Base-by-base conservation (phyloP, 352 stramenopile genomes). In the Globisporangium paroecandrum region DNA sequence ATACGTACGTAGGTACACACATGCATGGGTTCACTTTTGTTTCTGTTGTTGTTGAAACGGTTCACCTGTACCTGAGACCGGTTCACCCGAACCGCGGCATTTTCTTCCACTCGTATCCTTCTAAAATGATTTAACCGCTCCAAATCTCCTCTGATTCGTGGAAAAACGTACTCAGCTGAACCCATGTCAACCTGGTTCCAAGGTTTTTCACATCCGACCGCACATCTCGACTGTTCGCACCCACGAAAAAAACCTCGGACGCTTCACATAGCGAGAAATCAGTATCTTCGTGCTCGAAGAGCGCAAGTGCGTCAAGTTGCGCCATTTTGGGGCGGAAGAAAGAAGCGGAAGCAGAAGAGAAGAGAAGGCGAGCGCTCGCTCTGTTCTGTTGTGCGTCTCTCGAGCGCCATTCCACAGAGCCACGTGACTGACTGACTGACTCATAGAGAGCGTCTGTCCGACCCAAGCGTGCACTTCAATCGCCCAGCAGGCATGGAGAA, bases 401-500 rank as follows among this genome's bases (percentile, higher is more conserved):
- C 25, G 18, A 49, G 15, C 29, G 24, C 18, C 51, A 36, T 29
- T 58, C 25, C 32, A 29, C 20, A 29, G 25, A 47, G 36, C 36
- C 15, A 20, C 38, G 8, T 43, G 36, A 49, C 41, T 49, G 43
- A 24, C 43, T 22, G 43, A 49, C 15, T 13, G 38, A 46, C 1
- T 49, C 43, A 22, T 22, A 49, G 43, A 49, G 43, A 47, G 29
- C 29, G 29, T 32, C 4, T 32, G 29, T 32, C 29, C 29, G 29
- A 32, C 4, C 29, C 29, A 32, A 32, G 29, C 29, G 29, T 8
- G 29, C 4, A 32, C 4, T 7, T 32, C 29, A 32, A 32, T 32
- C 29, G 29, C 29, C 29, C 29, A 32, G 29, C 46, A 49, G 22
- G 34, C 8, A 68, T 68, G 67, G 66, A 78, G 57, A 74, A 68